Base-by-base conservation (phyloP, 2,329 filamentous ascomycete species). In the Colletotrichum magnum region DNA sequence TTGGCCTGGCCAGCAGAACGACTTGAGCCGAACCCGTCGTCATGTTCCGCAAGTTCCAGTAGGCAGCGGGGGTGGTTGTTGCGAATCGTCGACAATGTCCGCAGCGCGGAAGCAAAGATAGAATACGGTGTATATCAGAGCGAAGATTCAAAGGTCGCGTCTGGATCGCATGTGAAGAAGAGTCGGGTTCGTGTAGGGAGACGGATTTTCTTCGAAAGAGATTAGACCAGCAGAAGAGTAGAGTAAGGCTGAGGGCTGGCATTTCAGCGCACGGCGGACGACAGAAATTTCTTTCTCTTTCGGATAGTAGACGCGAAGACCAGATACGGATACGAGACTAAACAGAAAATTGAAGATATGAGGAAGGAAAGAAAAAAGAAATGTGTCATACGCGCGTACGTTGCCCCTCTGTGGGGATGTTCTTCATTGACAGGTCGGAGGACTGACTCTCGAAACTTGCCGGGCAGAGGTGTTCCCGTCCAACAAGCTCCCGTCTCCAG, bases 401-500 rank as follows among this genome's bases (percentile, higher is more conserved):
- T 18, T 5, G 7, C n/a, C 21, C 41, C 48, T 39, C 41, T 50
- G 48, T 15, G 56, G 18, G 26, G n/a, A 54, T 16, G 28, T 43
- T 24, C 18, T 12, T 26, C 54, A 43, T 54, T 64, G 45, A 64
- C 60, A 26, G 52, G 60, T 43, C 47, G 36, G 39, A 10, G 39
- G 28, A 47, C 60, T 58, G 64, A 68, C 64, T 68, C 58, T 60
- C 56, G 50, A 69, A 69, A 69, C 62, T 61, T 60, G 16, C 36
- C 56, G 45, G 62, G 26, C 50, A 43, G 18, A 9, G 32, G 15
- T n/a, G 2, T 54, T 39, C 51, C 48, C 48, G 51, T 32, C 18
- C 21, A 24, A 13, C n/a, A 26, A 51, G 18, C 32, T 41, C 15
- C n/a, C 15, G 32, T n/a, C 36, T 51, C 43, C 18, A 36, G 61